Conservation (phyloP, 768 basidiomycete species). For the Roridomyces roridus region DNA sequence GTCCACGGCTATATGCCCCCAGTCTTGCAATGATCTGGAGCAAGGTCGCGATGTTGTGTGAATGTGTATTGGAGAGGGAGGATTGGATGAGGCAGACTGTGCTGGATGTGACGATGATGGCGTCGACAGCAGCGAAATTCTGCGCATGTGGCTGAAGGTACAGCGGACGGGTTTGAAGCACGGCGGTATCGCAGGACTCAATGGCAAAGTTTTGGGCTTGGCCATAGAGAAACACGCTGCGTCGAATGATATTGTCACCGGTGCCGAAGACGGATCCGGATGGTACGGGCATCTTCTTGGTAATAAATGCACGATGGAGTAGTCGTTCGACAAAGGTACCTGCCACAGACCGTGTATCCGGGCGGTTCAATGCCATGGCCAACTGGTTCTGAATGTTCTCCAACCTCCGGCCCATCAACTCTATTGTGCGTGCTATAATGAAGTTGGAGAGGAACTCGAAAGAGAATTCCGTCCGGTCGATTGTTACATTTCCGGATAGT, state of each 20-base stretch:
- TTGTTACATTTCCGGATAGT: constrained; percentile 1
- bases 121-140: constrained; percentile 3
- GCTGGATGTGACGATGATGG: constrained; percentile 1
- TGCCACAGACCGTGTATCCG: constrained; percentile 1
- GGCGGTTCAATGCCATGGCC: neutral
- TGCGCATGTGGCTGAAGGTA: constrained; percentile 2
- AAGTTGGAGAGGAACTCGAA: constrained; percentile 3
- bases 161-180: neutral
- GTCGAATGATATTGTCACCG: neutral
- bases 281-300: neutral
- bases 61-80: neutral
- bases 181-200: neutral
- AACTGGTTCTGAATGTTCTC: constrained; percentile 4
- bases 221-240: constrained; percentile 7
- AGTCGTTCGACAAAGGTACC: constrained; percentile 11
- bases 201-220: neutral
- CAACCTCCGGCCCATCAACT: neutral
- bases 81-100: constrained; percentile 2
- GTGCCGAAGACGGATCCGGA: neutral
- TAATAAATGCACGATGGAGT: constrained; percentile 3
- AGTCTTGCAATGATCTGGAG: constrained; percentile 1
- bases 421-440: neutral
- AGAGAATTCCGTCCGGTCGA: neutral
- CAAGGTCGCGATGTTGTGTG: neutral
- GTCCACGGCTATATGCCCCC: too few species aligned